phyloP scores from a whole-genome alignment of 768 basidiomycete genomes.

The Amanita thiersii region DNA sequence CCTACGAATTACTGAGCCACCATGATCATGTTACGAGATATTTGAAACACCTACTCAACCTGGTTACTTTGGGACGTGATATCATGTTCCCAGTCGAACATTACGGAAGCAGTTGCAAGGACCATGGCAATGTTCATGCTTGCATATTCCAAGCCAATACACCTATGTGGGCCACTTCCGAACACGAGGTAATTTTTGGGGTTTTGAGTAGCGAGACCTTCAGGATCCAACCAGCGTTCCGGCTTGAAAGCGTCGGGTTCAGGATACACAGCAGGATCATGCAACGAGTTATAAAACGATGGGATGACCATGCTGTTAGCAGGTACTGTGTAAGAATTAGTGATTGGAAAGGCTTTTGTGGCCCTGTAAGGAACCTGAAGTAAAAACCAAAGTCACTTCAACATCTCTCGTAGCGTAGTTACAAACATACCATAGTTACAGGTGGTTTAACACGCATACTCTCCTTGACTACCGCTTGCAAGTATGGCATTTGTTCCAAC shows the following conservation, averaged over 20 bases:
- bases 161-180: conserved; percentile 88
- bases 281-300: conserved; percentile 86
- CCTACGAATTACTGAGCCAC: conserved; percentile 24
- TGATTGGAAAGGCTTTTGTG: conserved; percentile 86
- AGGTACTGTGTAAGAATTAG: conserved; percentile 88
- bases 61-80: conserved; percentile 71
- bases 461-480: conserved; percentile 90
- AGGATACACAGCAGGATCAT: conserved; percentile 83
- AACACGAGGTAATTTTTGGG: conserved; percentile 96
- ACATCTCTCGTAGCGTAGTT: background rate
- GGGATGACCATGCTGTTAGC: conserved; percentile 91
- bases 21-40: conserved; percentile 3
- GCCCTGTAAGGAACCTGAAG: conserved; percentile 86
- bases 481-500: conserved; percentile 89
- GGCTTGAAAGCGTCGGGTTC: conserved; percentile 78
- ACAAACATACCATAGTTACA: conserved; percentile 77
- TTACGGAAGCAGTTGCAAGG: conserved; percentile 71
- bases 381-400: conserved; percentile 10
- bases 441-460: conserved; percentile 87
- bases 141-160: conserved; percentile 91
- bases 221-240: conserved; percentile 88
- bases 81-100: conserved; percentile 85
- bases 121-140: conserved; percentile 83
- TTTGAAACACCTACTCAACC: conserved; percentile 56
- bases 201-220: conserved; percentile 69